Evolutionary conservation across 352 stramenopile genomes (phyloP), one percentile per base, ranked within the genome.

Genomic region (Sclerospora graminicola): DNA sequence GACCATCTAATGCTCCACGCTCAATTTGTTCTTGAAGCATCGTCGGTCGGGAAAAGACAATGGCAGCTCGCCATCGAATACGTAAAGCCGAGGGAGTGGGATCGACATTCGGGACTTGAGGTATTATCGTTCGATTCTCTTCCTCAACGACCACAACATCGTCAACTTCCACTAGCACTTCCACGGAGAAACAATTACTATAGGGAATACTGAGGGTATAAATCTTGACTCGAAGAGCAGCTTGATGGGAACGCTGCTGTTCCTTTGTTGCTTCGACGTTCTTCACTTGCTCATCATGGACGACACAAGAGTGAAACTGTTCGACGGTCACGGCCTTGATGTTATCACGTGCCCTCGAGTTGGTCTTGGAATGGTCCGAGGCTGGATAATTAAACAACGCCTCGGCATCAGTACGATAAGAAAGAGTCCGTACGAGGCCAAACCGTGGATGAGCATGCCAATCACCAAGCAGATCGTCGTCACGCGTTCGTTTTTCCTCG

Each of bases 171-270:
- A 82, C 54, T 13, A 79, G 40, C 5, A 64, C 66, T 47, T 84
- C 72, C 24, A 82, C 59, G 1, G 72, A 84, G 26, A 81, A 80
- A 30, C 64, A 74, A 41, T 84, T 82, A 55, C 67, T 82, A 35
- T 68, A 72, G 0, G 69, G 72, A 18, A 81, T 70, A 32, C 69
- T 78, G 28, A 82, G 63, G 5, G 64, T 76, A 52, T 76, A 84
- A 9, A 81, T 58, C 60, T 84, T 84, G 35, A 54, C 70, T 5
- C 63, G 66, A 40, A 82, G 64, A 13, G 53, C 51, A 8, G 54
- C 59, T 33, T 69, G 76, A 5, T 66, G 58, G 31, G 65, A 47
- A 19, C 28, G 30, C 18, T 45, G 40, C 13, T 26, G 41, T n/a
- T 33, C 24, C 36, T 34, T 30, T n/a, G n/a, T n/a, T n/a, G n/a